phyloP scores from a whole-genome alignment of 371 early-diverging fungal genomes.

The Lichtheimia ramosa region DNA sequence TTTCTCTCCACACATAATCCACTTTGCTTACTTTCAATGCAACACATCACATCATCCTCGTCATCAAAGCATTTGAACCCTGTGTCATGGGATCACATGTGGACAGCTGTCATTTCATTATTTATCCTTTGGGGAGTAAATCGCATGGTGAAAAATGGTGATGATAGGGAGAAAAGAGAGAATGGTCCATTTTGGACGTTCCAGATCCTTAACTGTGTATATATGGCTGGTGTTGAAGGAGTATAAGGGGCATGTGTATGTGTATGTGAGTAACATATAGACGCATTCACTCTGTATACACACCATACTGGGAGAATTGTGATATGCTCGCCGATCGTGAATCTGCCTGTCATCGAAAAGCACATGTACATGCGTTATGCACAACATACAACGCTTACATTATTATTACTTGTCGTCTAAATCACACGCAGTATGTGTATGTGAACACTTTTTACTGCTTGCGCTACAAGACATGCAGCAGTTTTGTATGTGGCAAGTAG shows the following conservation, averaged over 20 bases:
- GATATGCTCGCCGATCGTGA: slow-evolving; percentile 1
- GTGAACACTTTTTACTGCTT: too few relatives aligned
- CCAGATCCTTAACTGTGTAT: slow-evolving; percentile 7
- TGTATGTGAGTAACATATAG: not conserved
- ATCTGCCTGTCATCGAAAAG: not conserved
- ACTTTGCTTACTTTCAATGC: not conserved
- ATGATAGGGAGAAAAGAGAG: not conserved
- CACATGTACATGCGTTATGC: slow-evolving; percentile 20
- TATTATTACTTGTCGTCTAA: too few relatives aligned
- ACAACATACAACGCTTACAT: not conserved
- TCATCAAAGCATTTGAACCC: not conserved
- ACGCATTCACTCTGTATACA: not conserved
- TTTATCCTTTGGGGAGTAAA: not conserved
- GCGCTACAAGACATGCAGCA: too few relatives aligned
- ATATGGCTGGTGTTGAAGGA: too few relatives aligned
- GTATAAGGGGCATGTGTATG: not conserved
- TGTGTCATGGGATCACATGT: not conserved
- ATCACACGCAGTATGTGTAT: too few relatives aligned
- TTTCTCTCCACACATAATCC: not conserved
- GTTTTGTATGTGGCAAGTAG: too few relatives aligned
- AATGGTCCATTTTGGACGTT: slow-evolving; percentile 8
- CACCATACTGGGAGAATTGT: not conserved
- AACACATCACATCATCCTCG: not conserved
- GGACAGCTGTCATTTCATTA: not conserved
- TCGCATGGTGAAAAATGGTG: not conserved